Conservation (phyloP, 179 eudicot species). For the Silene coronaria region DNA sequence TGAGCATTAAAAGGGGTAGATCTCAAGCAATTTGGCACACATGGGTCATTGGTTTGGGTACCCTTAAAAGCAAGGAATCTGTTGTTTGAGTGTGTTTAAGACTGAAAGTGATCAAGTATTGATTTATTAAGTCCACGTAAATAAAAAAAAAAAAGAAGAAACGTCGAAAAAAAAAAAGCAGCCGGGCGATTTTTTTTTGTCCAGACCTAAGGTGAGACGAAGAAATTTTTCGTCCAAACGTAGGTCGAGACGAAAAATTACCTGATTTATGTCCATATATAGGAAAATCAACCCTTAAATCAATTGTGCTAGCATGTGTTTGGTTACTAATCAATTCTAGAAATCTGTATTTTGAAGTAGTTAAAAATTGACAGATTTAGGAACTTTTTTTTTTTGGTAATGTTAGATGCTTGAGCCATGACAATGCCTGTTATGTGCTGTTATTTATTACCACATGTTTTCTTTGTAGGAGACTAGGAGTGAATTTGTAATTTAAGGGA, state of each 20-base stretch:
- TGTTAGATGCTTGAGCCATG: neutral
- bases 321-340: neutral
- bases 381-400: neutral
- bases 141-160: too few species aligned
- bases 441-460: neutral
- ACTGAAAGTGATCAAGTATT: neutral
- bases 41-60: too few species aligned
- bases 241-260: too few species aligned
- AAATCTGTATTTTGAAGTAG: neutral
- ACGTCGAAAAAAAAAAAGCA: too few species aligned
- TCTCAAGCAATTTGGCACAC: neutral
- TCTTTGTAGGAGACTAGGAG: neutral
- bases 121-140: neutral
- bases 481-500: neutral
- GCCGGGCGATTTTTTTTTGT: too few species aligned
- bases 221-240: too few species aligned
- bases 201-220: too few species aligned
- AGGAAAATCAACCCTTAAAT: neutral
- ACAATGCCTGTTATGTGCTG: neutral
- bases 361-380: neutral
- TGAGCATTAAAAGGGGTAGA: too few species aligned
- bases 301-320: too few species aligned
- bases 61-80: neutral
- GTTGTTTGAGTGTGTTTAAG: neutral
- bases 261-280: neutral